Evolutionary conservation across 2,329 filamentous ascomycete genomes (phyloP).

Genomic region (Dactylellina leptospora): DNA sequence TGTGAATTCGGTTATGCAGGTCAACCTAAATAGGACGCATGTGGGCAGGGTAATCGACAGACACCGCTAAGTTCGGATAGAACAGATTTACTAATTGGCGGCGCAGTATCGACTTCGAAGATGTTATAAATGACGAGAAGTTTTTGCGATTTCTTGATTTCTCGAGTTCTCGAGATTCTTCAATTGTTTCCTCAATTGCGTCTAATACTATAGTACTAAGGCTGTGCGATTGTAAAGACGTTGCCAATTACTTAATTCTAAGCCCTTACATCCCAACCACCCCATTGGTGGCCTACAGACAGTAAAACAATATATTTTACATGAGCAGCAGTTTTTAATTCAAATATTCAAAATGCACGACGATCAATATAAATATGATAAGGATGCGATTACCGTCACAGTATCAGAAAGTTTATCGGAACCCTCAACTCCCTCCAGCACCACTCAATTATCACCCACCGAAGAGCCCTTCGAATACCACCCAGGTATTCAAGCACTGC

Average conservation of each 20-base stretch:
- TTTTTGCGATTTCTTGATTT: too few relatives aligned
- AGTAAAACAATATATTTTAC: not conserved
- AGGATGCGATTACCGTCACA: not conserved
- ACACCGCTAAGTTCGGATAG: too few relatives aligned
- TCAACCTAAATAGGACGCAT: too few relatives aligned
- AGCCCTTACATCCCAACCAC: too few relatives aligned
- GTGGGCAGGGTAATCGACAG: too few relatives aligned
- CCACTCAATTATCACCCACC: not conserved
- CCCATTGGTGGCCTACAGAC: not conserved
- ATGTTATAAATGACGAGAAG: not conserved
- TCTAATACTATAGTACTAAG: too few relatives aligned
- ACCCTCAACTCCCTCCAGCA: not conserved
- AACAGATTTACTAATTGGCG: constrained; percentile 3
- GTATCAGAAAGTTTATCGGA: constrained; percentile 5
- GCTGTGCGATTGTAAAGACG: too few relatives aligned
- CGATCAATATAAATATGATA: not conserved
- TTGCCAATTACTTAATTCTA: too few relatives aligned
- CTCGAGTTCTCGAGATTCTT: not conserved
- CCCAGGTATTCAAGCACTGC: not conserved
- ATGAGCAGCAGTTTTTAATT: not conserved
- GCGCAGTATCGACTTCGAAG: not conserved
- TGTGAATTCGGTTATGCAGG: too few relatives aligned
- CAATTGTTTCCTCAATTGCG: not conserved
- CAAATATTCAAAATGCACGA: constrained; percentile 9
- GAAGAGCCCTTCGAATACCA: not conserved